A percentile compares a stretch with the other conserved stretches of the same genome.
Conservation (phyloP, 2,329 filamentous ascomycete species). For the Uncinocarpus reesii region DNA sequence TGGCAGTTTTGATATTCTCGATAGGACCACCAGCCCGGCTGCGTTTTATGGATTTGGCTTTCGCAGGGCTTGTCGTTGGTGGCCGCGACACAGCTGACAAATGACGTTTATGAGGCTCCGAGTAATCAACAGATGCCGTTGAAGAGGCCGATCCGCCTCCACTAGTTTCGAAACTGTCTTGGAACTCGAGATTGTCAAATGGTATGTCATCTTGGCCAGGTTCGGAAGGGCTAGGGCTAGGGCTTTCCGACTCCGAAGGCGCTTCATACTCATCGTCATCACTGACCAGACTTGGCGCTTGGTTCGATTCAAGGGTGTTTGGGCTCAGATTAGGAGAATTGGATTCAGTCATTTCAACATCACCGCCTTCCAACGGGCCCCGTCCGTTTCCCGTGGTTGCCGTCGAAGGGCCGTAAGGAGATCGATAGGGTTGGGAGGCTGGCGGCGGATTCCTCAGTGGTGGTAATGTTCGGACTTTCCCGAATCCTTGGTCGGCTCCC, state of each 20-base stretch:
- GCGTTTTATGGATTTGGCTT: conserved; percentile 22
- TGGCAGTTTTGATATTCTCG: conserved; percentile 14
- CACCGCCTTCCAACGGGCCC: conserved; percentile 18
- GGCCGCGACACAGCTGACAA: conserved; percentile 24
- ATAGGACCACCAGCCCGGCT: conserved; percentile 1
- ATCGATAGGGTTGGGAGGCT: conserved; percentile 20
- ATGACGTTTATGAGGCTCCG: conserved; percentile 25
- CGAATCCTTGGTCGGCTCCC: conserved; percentile 36
- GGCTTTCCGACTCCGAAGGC: conserved; percentile 55
- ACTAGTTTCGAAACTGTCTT: conserved; percentile 35
- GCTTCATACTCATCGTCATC: conserved; percentile 69
- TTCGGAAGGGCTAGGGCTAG: conserved; percentile 38
- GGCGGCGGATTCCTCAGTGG: conserved; percentile 28
- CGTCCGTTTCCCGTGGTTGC: conserved; percentile 31
- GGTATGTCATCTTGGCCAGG: conserved; percentile 46
- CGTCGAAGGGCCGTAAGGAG: conserved; percentile 26
- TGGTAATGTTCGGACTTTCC: conserved; percentile 34
- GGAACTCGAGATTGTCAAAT: conserved; percentile 37
- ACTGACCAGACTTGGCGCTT: conserved; percentile 67
- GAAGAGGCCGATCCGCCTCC: conserved; percentile 23
- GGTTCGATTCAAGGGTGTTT: conserved; percentile 60
- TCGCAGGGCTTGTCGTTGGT: conserved; percentile 21
- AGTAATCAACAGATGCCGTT: conserved; percentile 26
- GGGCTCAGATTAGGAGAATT: conserved; percentile 52
- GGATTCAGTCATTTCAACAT: conserved; percentile 40